phyloP scores from a whole-genome alignment of 495 filamentous ascomycete species.

The Choiromyces venosus region DNA sequence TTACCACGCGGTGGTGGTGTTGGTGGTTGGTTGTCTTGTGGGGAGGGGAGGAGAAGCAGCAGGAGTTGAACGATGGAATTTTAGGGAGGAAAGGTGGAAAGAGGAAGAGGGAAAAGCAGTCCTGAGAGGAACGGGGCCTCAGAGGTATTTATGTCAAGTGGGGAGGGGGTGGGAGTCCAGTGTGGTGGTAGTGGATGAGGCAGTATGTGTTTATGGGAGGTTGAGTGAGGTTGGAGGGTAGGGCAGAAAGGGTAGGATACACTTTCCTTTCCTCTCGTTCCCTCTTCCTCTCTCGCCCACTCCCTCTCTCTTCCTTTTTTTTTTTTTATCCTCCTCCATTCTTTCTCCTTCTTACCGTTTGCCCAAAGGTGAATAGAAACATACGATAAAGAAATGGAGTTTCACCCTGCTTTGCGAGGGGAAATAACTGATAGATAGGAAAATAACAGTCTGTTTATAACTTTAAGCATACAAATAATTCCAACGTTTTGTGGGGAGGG shows the following conservation, averaged over 20 bases:
- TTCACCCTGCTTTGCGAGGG: not conserved
- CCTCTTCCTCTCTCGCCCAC: conserved; percentile 3
- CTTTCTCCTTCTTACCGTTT: not conserved
- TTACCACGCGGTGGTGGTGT: conserved; percentile 39
- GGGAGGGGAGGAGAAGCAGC: conserved; percentile 23
- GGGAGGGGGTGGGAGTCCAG: conserved; percentile 14
- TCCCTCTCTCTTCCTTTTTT: conserved; percentile 9
- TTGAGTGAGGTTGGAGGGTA: conserved; percentile 30
- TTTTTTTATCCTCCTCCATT: not conserved
- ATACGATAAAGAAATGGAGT: not conserved
- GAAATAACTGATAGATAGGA: not conserved
- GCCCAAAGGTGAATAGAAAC: not conserved
- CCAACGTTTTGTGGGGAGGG: not conserved
- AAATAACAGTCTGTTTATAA: not conserved
- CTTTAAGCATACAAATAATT: not conserved
- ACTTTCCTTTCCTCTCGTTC: not conserved
- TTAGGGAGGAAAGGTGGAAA: conserved; percentile 6
- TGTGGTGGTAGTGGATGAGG: conserved; percentile 33
- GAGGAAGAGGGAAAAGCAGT: conserved; percentile 17
- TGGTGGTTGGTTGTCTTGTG: conserved; percentile 32
- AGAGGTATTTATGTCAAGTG: conserved; percentile 41
- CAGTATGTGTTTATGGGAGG: conserved; percentile 22
- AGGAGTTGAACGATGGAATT: conserved; percentile 10
- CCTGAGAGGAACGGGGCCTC: conserved; percentile 14
- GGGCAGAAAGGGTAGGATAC: conserved; percentile 9